These are phyloP conservation scores for Cryptomeria japonica DNA, from an alignment of 75 land plant genomes.

Conservation along the genomic window DNA sequence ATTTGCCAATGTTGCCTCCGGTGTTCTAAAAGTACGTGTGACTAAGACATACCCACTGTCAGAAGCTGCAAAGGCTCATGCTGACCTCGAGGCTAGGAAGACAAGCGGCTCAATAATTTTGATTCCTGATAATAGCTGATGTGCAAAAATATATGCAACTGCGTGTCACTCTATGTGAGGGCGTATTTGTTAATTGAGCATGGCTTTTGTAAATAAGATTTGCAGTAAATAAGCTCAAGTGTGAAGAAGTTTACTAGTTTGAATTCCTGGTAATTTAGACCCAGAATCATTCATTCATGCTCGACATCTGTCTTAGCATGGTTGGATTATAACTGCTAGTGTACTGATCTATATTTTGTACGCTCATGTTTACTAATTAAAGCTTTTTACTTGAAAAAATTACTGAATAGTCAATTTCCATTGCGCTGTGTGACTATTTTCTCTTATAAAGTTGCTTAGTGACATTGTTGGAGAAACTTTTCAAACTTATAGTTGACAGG, in stretches of 20 bases:
- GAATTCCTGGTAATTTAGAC: not conserved
- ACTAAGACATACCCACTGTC: conserved; percentile 82
- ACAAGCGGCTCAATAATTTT: conserved; percentile 89
- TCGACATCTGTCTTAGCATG: not conserved
- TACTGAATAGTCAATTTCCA: not conserved
- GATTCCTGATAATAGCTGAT: conserved; percentile 40
- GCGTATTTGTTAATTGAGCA: not conserved
- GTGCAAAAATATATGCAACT: not conserved
- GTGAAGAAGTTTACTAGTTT: not conserved
- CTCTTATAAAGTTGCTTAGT: not conserved
- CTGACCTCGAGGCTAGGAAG: conserved; percentile 69
- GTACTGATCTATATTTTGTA: not conserved
- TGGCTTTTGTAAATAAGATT: not conserved
- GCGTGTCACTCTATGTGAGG: not conserved
- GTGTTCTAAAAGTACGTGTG: conserved; percentile 61
- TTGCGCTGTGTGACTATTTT: not conserved
- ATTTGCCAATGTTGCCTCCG: conserved; percentile 55
- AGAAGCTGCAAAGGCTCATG: conserved; percentile 82
- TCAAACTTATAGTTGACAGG: not conserved
- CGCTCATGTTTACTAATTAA: not conserved
- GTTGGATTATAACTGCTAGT: not conserved
- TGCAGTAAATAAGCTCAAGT: not conserved
- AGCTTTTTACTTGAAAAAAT: not conserved
- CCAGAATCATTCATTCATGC: not conserved
- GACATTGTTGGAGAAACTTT: not conserved